Percentiles rank a stretch among this genome's conserved stretches.
These are phyloP conservation scores for Phlebopus sp. DNA, from an alignment of 1,284 basidiomycete species.

Conservation along the genomic window DNA sequence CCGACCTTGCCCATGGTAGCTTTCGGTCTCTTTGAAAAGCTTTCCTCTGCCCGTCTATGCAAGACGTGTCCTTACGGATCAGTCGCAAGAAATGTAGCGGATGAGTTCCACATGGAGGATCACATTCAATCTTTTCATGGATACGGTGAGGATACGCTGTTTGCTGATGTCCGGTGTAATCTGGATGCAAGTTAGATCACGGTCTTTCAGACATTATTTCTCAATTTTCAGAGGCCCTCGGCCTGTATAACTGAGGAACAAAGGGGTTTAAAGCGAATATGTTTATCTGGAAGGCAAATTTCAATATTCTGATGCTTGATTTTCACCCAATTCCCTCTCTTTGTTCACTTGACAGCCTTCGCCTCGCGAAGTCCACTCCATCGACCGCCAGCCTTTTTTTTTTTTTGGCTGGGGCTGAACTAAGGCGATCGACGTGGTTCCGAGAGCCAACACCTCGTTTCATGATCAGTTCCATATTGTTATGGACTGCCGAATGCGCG, in stretches of 20 bases:
- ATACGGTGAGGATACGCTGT: constrained; percentile 60
- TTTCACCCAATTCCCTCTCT: constrained; percentile 1
- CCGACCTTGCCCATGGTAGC: constrained; percentile 62
- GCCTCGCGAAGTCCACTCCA: constrained; percentile 58
- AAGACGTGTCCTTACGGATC: constrained; percentile 76
- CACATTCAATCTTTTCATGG: constrained; percentile 81
- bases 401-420: no score
- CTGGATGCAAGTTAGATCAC: constrained; percentile 75
- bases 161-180: constrained; percentile 41
- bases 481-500: no score
- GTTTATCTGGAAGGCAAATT: constrained; percentile 69
- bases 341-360: constrained; percentile 54
- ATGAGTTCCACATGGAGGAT: constrained; percentile 89
- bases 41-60: neutral
- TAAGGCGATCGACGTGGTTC: no score
- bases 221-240: constrained; percentile 61
- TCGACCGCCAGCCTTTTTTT: constrained; percentile 59
- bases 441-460: no score
- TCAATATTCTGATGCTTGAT: neutral
- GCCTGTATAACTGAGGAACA: constrained; percentile 55
- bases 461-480: no score
- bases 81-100: constrained; percentile 64
- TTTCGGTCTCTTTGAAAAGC: neutral
- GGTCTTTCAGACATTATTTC: constrained; percentile 78
- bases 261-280: constrained; percentile 74